Conservation (phyloP, 129 eudicot species). For the Silybum marianum region DNA sequence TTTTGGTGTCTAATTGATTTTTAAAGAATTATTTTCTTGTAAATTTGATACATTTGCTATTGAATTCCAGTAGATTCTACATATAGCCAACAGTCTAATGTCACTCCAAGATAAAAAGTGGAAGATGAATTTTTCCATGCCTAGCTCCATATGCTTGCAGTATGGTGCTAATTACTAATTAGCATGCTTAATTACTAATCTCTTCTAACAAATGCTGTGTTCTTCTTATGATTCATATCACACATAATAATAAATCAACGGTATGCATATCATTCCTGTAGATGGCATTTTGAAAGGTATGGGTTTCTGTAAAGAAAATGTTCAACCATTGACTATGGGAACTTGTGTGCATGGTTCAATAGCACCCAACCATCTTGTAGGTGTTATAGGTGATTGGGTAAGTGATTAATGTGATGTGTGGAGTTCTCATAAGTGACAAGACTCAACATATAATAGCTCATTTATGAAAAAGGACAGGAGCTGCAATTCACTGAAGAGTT, state of each 20-base stretch:
- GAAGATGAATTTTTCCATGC: background rate
- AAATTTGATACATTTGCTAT: background rate
- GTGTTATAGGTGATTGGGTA: background rate
- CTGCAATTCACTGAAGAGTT: background rate
- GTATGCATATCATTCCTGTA: background rate
- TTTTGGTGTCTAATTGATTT: background rate
- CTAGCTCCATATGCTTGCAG: background rate
- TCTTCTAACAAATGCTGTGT: background rate
- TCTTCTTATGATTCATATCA: background rate
- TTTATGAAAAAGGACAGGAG: background rate
- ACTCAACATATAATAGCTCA: background rate
- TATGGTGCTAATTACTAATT: background rate
- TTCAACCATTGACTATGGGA: background rate
- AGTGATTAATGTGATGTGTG: background rate
- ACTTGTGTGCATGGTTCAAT: background rate
- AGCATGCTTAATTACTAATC: background rate
- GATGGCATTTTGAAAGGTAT: background rate
- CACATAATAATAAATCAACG: background rate
- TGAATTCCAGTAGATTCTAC: background rate
- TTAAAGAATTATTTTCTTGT: background rate
- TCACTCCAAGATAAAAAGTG: background rate
- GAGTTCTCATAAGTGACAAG: background rate
- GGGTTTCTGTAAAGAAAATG: background rate
- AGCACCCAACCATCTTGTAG: background rate
- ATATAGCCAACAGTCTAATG: background rate